Percentiles rank a stretch among this genome's conserved stretches.
Conservation (phyloP, 2,329 filamentous ascomycete genomes). For the Tolypocladium sp. region DNA sequence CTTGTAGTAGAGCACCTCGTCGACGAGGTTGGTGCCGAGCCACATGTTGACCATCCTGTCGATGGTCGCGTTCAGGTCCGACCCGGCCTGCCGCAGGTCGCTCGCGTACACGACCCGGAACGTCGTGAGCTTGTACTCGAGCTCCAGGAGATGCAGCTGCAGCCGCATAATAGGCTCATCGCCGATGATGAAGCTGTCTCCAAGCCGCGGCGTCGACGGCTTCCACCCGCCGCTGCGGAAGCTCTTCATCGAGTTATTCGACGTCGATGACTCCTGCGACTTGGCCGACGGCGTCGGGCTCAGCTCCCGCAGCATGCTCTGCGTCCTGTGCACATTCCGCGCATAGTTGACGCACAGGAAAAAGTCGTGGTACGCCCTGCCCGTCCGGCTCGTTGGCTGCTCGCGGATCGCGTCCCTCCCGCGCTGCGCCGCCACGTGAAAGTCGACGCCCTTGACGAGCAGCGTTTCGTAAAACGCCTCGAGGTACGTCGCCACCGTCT, state of each 20-base stretch:
- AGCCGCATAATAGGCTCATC: constrained; percentile 17
- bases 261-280: constrained; percentile 12
- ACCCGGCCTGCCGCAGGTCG: constrained; percentile 10
- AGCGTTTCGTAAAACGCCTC: constrained; percentile 16
- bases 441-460: constrained; percentile 14
- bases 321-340: constrained; percentile 7
- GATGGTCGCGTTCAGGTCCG: constrained; percentile 12
- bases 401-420: constrained; percentile 15
- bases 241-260: constrained; percentile 7
- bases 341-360: constrained; percentile 21
- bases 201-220: constrained; percentile 12
- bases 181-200: constrained; percentile 9
- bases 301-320: constrained; percentile 8
- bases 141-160: constrained; percentile 16
- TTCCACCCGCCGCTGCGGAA: constrained; percentile 7
- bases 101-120: constrained; percentile 19
- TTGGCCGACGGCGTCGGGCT: constrained; percentile 12
- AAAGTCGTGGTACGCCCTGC: constrained; percentile 14
- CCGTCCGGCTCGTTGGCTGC: constrained; percentile 11
- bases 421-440: constrained; percentile 17
- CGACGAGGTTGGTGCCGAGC: constrained; percentile 17
- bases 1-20: constrained; percentile 17
- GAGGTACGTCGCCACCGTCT: constrained; percentile 17
- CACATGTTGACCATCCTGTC: constrained; percentile 17
- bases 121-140: constrained; percentile 19